These are phyloP conservation scores for Aspergillus hiratsukae DNA, from an alignment of 2,329 filamentous ascomycete genomes.

Conservation along the genomic window DNA sequence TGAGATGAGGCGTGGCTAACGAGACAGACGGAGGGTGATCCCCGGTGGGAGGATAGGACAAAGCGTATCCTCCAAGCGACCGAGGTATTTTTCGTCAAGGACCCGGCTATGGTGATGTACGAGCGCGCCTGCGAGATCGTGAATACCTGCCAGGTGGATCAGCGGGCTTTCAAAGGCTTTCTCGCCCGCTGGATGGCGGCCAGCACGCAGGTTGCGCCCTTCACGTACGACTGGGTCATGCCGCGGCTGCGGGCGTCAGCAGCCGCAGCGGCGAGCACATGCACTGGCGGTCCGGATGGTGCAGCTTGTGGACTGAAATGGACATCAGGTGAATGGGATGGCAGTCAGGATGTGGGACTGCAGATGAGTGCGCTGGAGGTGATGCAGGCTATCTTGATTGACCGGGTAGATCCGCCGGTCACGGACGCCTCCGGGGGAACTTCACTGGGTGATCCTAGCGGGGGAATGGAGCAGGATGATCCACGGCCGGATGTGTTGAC, in stretches of 20 bases:
- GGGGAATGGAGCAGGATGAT: conserved; percentile 16
- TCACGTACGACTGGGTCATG: conserved; percentile 48
- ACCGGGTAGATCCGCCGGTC: conserved; percentile 25
- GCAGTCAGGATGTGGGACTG: conserved; percentile 35
- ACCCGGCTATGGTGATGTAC: conserved; percentile 48
- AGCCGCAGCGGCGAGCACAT: conserved; percentile 50
- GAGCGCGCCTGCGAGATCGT: conserved; percentile 57
- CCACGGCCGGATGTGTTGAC: conserved; percentile 12
- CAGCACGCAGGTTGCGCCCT: conserved; percentile 56
- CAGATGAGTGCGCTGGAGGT: conserved; percentile 38
- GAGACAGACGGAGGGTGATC: conserved; percentile 31
- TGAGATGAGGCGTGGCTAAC: not conserved
- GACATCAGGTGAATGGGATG: conserved; percentile 34
- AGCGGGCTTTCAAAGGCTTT: conserved; percentile 63
- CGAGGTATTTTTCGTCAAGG: conserved; percentile 48
- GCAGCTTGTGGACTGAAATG: conserved; percentile 40
- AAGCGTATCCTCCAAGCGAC: conserved; percentile 52
- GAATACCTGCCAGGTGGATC: conserved; percentile 57
- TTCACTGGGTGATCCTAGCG: conserved; percentile 30
- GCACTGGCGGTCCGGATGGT: conserved; percentile 44
- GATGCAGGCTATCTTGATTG: conserved; percentile 32
- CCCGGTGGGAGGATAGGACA: conserved; percentile 51
- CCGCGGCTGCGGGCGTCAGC: conserved; percentile 53
- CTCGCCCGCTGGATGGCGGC: conserved; percentile 57
- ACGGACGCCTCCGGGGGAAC: conserved; percentile 29